Base-by-base conservation (phyloP, 179 eudicot genomes). In the Heliamphora pulchella region DNA sequence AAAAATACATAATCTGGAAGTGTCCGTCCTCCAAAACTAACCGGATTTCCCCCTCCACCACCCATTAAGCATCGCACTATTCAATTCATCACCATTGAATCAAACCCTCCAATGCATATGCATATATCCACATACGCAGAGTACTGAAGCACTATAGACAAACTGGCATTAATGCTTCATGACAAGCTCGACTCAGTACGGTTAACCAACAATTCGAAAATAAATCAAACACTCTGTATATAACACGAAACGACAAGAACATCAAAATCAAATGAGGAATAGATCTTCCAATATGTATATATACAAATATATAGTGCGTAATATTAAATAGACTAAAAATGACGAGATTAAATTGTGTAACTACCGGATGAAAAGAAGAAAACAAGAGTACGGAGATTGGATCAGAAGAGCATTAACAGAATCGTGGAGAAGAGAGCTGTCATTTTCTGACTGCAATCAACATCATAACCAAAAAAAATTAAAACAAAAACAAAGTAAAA, bases 351-450 rank as follows among this genome's bases (percentile, higher is more conserved):
- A 41, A n/a, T n/a, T 53, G 39, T 31, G 5, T 41, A 50, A 65
- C 59, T 78, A 66, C 50, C 73, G 17, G 17, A 53, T 20, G n/a
- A 8, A 47, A 71, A 71, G 41, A 50, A 71, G 20, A 2, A 20
- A 22, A 72, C 1, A 9, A 55, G 20, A 39, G 11, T 39, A 68
- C 5, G 41, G 55, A 61, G 51, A 77, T 81, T 80, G 70, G 77
- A 81, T 81, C 80, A 59, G 71, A 41, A 18, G 11, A 53, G 79
- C 17, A 66, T 15, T 43, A 79, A 50, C 67, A 74, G 66, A 80
- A 65, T 75, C 78, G 66, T 77, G 83, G 80, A 64, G 5, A 17
- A 44, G 54, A 51, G 71, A 77, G 67, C 50, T 48, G 67, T 65
- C 57, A 74, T 50, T 75, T 65, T 64, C 61, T 8, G 8, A 77